Evolutionary conservation across 106 monocot species (phyloP).

Genomic region (Ottelia alismoides): DNA sequence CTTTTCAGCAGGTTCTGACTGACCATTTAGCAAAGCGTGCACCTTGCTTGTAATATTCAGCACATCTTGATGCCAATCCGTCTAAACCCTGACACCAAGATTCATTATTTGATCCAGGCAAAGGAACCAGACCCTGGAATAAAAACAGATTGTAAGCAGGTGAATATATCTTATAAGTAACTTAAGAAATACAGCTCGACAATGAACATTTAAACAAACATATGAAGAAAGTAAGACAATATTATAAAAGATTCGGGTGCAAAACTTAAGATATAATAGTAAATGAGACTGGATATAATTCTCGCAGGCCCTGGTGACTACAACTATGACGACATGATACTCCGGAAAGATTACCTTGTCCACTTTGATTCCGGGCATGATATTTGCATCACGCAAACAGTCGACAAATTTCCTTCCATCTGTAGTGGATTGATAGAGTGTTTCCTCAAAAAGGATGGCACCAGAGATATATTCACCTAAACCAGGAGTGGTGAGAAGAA

Average conservation of each 20-base stretch:
- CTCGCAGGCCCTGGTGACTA: no score
- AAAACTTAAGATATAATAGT: no score
- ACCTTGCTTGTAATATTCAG: slow-evolving; percentile 95
- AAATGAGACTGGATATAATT: no score
- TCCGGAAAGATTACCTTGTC: no score
- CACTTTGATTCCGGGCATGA: slow-evolving; percentile 93
- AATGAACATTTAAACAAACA: no score
- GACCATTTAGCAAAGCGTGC: slow-evolving; percentile 99
- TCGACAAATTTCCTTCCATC: slow-evolving; percentile 89
- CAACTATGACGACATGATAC: no score
- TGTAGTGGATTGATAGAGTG: slow-evolving; percentile 74
- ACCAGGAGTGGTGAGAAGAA: slow-evolving; percentile 75
- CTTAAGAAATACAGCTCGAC: no score
- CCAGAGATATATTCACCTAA: slow-evolving; percentile 90
- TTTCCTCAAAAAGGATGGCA: slow-evolving; percentile 89
- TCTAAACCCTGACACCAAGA: slow-evolving; percentile 99
- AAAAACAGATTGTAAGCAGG: no score
- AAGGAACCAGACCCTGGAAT: slow-evolving; percentile 70
- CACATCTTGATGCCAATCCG: slow-evolving; percentile 84
- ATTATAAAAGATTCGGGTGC: no score
- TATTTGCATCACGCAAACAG: slow-evolving; percentile 45
- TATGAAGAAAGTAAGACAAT: no score
- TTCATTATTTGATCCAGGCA: slow-evolving; percentile 91
- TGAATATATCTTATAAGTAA: no score
- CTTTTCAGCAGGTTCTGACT: no score